These are phyloP conservation scores for Phytophthora constricta DNA, from an alignment of 352 stramenopile genomes.

Conservation along the genomic window DNA sequence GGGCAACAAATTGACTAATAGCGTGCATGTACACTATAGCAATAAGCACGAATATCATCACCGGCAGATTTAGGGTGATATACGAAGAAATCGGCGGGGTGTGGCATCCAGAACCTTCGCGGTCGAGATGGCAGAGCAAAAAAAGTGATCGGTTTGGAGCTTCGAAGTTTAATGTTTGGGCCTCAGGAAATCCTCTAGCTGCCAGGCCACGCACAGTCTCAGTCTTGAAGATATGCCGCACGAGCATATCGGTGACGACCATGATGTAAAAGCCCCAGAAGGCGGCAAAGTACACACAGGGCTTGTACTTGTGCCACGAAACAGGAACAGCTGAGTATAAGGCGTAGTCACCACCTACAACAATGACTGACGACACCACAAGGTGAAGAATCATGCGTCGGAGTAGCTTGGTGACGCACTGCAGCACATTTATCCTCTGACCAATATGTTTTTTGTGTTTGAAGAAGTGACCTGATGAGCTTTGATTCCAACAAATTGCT, in stretches of 20 bases:
- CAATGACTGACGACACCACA: slow-evolving; percentile 7
- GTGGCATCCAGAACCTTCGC: slow-evolving; percentile 2
- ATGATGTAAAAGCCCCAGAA: slow-evolving; percentile 28
- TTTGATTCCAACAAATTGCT: slow-evolving; percentile 8
- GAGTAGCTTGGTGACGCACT: slow-evolving; percentile 13
- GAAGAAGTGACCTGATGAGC: background rate
- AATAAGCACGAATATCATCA: slow-evolving; percentile 10
- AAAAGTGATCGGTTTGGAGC: no score
- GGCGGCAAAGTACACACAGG: slow-evolving; percentile 24
- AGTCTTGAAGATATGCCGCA: slow-evolving; percentile 15
- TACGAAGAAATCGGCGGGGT: slow-evolving; percentile 6
- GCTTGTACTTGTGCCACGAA: slow-evolving; percentile 21
- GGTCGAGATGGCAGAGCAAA: no score
- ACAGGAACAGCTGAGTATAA: slow-evolving; percentile 12
- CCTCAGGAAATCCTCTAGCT: background rate
- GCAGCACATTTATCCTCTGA: slow-evolving; percentile 10
- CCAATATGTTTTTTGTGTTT: background rate
- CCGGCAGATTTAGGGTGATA: slow-evolving; percentile 14
- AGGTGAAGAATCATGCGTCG: slow-evolving; percentile 1
- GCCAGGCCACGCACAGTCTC: slow-evolving; percentile 17
- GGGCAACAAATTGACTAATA: background rate
- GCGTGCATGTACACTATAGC: slow-evolving; percentile 18
- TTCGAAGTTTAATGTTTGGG: background rate
- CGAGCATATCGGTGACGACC: slow-evolving; percentile 15
- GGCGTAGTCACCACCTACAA: slow-evolving; percentile 11